phyloP scores from a whole-genome alignment of 768 basidiomycete genomes.

The Gyrodon lividus region DNA sequence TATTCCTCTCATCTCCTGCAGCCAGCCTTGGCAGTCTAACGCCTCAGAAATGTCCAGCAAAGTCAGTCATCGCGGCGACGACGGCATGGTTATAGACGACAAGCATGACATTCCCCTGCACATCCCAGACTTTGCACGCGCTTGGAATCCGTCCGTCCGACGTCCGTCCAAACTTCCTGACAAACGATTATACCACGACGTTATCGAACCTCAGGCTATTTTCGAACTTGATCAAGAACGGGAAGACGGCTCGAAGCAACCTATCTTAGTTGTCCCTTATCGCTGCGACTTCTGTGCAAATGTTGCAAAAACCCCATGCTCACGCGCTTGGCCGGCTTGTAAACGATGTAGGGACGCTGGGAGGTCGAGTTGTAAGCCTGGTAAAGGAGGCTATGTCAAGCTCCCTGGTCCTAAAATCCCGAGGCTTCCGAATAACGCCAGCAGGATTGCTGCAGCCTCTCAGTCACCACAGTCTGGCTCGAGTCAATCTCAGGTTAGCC shows the following conservation, averaged over 20 bases:
- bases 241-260: constrained; percentile 4
- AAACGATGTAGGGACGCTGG: constrained; percentile 18
- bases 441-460: background rate
- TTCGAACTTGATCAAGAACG: constrained; percentile 26
- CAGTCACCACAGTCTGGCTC: no score
- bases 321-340: constrained; percentile 26
- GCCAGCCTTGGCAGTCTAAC: no score
- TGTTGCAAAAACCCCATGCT: constrained; percentile 19
- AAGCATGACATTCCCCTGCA: background rate
- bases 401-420: constrained; percentile 24
- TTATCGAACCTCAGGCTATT: constrained; percentile 20
- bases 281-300: constrained; percentile 17
- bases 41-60: constrained; percentile 11
- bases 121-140: constrained; percentile 17
- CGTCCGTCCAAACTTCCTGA: constrained; percentile 22
- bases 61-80: background rate
- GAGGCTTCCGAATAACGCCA: background rate
- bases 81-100: background rate
- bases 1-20: no score
- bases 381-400: constrained; percentile 15
- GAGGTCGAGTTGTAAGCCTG: background rate
- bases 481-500: background rate
- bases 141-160: constrained; percentile 28
- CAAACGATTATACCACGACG: constrained; percentile 17
- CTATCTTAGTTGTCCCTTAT: constrained; percentile 23